Conservation (phyloP, 371 early-diverging fungal genomes). For the Phascolomyces articulosus region DNA sequence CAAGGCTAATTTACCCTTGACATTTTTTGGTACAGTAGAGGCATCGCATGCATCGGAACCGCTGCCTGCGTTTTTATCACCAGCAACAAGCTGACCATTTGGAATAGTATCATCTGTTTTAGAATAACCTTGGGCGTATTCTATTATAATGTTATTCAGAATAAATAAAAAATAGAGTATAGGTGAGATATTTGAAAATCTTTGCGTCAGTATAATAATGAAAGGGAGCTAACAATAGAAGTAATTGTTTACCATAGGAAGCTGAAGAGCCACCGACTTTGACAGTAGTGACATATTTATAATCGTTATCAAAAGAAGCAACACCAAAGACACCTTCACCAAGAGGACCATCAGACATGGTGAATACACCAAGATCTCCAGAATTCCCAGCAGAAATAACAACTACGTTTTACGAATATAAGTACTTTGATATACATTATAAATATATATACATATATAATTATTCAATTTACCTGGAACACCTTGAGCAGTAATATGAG, state of each 20-base stretch:
- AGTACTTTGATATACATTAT: too few relatives aligned
- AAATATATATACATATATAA: too few relatives aligned
- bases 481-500: slow-evolving; percentile 34
- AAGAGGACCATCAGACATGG: slow-evolving; percentile 43
- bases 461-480: slow-evolving; percentile 24
- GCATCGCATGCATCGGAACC: slow-evolving; percentile 20
- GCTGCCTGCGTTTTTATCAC: slow-evolving; percentile 17
- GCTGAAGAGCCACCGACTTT: too few relatives aligned
- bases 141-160: too few relatives aligned
- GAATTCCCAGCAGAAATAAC: slow-evolving; percentile 59
- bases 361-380: slow-evolving; percentile 48
- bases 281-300: neutral
- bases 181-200: too few relatives aligned
- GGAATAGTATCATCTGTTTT: slow-evolving; percentile 7
- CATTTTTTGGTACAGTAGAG: slow-evolving; percentile 13
- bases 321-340: slow-evolving; percentile 53
- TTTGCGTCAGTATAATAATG: too few relatives aligned
- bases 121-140: too few relatives aligned
- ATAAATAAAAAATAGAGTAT: neutral
- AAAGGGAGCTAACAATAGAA: too few relatives aligned
- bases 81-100: slow-evolving; percentile 20
- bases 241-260: too few relatives aligned
- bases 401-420: slow-evolving; percentile 28
- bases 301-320: slow-evolving; percentile 57
- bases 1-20: slow-evolving; percentile 46